Evolutionary conservation across 1,139 yeast species (phyloP).

Genomic region (Kluyveromyces sp.): DNA sequence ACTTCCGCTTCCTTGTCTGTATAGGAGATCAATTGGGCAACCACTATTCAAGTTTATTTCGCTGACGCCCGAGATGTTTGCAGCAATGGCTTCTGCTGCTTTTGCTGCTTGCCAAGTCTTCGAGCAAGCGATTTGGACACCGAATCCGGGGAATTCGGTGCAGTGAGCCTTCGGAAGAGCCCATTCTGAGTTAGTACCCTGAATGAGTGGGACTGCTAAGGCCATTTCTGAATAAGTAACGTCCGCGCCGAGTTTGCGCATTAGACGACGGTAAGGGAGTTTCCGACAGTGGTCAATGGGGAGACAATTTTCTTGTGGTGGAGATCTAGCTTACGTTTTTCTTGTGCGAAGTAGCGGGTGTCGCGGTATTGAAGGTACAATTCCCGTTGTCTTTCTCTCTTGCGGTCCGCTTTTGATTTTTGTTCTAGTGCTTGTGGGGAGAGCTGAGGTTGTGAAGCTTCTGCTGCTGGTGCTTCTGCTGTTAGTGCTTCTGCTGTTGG

Average conservation of each 20-base stretch:
- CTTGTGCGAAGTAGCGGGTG: conserved; percentile 69
- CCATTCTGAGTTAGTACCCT: conserved; percentile 94
- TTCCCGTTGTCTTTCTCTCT: conserved; percentile 33
- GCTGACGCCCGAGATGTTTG: conserved; percentile 35
- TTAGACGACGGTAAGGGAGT: conserved; percentile 89
- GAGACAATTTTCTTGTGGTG: conserved; percentile 77
- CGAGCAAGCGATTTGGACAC: conserved; percentile 86
- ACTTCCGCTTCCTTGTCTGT: conserved; percentile 91
- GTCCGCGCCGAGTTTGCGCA: conserved; percentile 89
- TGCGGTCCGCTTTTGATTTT: conserved; percentile 16
- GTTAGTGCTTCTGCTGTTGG: background rate
- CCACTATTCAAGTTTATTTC: conserved; percentile 93
- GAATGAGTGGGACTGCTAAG: conserved; percentile 66
- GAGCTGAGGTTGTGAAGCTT: background rate
- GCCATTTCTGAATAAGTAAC: conserved; percentile 97
- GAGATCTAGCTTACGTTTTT: conserved; percentile 67
- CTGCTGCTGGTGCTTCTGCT: no score
- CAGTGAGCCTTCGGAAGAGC: conserved; percentile 88
- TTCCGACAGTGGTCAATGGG: conserved; percentile 96
- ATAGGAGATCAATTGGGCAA: conserved; percentile 90
- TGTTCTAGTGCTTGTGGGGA: conserved; percentile 25
- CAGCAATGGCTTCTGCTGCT: conserved; percentile 71
- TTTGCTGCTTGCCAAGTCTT: conserved; percentile 92
- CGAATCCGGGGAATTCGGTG: conserved; percentile 80
- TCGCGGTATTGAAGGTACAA: conserved; percentile 55